Evolutionary conservation across 176 grass and related monocot genomes (phyloP).

Genomic region (Eleusine coracana): DNA sequence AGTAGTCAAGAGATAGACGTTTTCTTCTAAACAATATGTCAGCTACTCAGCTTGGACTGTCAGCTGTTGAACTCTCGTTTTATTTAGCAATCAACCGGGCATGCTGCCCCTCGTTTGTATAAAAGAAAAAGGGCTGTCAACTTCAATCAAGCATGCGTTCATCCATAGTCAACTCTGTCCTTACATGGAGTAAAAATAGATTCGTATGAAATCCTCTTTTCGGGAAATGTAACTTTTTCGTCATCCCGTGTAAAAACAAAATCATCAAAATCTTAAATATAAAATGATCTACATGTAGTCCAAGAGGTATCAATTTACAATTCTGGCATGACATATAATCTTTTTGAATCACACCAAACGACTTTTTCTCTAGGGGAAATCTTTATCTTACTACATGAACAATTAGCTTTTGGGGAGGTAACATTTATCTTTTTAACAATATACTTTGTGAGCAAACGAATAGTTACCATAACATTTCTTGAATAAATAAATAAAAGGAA

Average conservation of each 20-base stretch:
- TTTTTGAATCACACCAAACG: background rate
- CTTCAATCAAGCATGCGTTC: background rate
- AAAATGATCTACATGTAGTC: background rate
- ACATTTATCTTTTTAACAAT: too few relatives aligned
- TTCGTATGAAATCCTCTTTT: background rate
- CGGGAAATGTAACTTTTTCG: background rate
- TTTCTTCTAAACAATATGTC: slow-evolving; percentile 2
- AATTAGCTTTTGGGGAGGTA: background rate
- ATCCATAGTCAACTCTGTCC: slow-evolving; percentile 11
- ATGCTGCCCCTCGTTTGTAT: background rate
- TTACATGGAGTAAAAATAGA: background rate
- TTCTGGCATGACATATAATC: background rate
- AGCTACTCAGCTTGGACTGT: slow-evolving; percentile 12
- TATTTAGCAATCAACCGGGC: background rate
- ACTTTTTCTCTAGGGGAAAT: too few relatives aligned
- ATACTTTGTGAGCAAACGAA: background rate
- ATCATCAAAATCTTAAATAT: background rate
- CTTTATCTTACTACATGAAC: background rate
- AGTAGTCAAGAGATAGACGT: slow-evolving; percentile 1
- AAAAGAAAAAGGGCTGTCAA: background rate
- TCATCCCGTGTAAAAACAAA: background rate
- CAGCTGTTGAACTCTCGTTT: slow-evolving; percentile 2
- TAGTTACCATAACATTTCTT: too few relatives aligned
- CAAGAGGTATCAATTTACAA: background rate
- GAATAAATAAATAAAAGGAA: too few relatives aligned